Base-by-base conservation (phyloP, 1,284 basidiomycete species). In the Albatrellus sp. region DNA sequence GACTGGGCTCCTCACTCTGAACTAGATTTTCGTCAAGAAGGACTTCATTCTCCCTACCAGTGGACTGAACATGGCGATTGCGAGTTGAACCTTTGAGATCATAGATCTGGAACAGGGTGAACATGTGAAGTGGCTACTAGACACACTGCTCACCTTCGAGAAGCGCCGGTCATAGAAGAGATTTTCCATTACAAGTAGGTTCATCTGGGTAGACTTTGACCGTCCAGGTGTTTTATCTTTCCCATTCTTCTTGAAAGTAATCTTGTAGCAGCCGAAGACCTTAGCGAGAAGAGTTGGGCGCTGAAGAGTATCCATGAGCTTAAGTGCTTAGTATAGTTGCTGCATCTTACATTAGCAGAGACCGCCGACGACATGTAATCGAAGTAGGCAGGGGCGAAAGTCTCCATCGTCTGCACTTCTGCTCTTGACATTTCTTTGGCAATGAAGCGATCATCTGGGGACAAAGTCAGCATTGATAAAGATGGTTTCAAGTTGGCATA, bases 171-270 rank as follows among this genome's bases (percentile, higher is more conserved):
- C 88, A 60, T 96, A 94, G 59, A 97, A 94, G 11, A 98, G 70
- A 56, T 98, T 98, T 63, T 99, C 90, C 90, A 98, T 98, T 45
- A 98, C 90, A 37, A 98, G 68, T 20, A 98, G 71, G 57, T 98
- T 97, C 84, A 98, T 91, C 57, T 92, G 81, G 17, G 88, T 87
- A 7, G 80, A 75, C 59, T 89, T 89, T 2, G 82, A 75, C 56
- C 76, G 83, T 40, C 68, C 74, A 2, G 70, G 55, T 11, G 68
- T 68, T 48, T 67, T 74, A 50, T 81, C 80, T 52, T 77, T 82
- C 37, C 75, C 80, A 0, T 79, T 78, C 60, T 93, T 94, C 54
- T 80, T 80, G 66, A 92, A 93, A 1, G 90, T 91, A 50, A 99
- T 76, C 56, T 97, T 93, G 65, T 90, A 99, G 57, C 93, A 94